These are phyloP conservation scores for Protomyces inouyei DNA, from an alignment of 1,139 yeast genomes.

Conservation along the genomic window DNA sequence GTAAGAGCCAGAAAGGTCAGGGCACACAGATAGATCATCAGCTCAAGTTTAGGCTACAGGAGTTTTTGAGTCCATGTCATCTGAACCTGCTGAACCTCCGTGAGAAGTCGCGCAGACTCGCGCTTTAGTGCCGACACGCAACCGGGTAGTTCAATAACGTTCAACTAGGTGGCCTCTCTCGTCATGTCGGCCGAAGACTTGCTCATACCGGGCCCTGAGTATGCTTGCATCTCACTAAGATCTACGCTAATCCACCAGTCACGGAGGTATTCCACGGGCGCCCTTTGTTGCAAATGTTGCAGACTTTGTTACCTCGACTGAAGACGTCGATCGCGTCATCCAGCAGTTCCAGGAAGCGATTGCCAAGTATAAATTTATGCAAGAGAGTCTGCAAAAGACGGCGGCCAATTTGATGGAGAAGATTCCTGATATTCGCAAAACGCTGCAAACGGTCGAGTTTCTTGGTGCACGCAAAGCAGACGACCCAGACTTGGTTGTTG, in stretches of 20 bases:
- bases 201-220: not conserved
- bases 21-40: too few species aligned
- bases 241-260: not conserved
- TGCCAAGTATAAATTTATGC: constrained; percentile 71
- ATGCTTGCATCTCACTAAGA: not conserved
- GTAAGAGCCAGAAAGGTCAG: too few species aligned
- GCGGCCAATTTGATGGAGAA: constrained; percentile 62
- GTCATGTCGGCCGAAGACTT: not conserved
- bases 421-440: constrained; percentile 86
- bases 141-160: too few species aligned
- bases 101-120: too few species aligned
- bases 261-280: constrained; percentile 89
- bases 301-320: constrained; percentile 60
- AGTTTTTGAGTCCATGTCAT: too few species aligned
- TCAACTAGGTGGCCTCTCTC: too few species aligned
- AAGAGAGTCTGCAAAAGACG: constrained; percentile 62
- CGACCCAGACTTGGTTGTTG: constrained; percentile 43
- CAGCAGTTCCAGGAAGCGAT: constrained; percentile 61
- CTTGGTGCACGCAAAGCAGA: constrained; percentile 48
- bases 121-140: too few species aligned
- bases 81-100: too few species aligned
- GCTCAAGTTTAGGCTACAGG: too few species aligned
- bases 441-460: constrained; percentile 64
- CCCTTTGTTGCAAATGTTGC: constrained; percentile 87
- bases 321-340: constrained; percentile 66